Evolutionary conservation across 306 rosid species (phyloP).

Genomic region (Gastrolobium villosum): DNA sequence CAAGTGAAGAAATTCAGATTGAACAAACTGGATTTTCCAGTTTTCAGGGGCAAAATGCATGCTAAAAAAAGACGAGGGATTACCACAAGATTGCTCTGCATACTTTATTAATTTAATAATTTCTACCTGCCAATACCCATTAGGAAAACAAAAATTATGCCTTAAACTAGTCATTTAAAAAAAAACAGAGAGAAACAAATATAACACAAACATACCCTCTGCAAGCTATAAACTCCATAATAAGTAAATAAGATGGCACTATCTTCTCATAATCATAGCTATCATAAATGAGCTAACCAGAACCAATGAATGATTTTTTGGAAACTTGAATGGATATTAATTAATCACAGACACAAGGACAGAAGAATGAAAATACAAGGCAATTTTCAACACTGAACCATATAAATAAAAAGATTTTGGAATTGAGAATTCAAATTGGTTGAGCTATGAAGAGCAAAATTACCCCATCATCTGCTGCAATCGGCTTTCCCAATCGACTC

Average conservation of each 20-base stretch:
- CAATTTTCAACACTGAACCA: slow-evolving; percentile 2
- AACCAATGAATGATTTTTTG: slow-evolving; percentile 35
- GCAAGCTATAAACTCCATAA: too few relatives aligned
- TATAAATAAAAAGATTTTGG: neutral
- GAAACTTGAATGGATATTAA: slow-evolving; percentile 26
- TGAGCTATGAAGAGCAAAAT: slow-evolving; percentile 48
- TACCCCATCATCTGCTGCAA: slow-evolving; percentile 94
- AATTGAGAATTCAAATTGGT: slow-evolving; percentile 1
- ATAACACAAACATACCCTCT: slow-evolving; percentile 69
- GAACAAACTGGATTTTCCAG: slow-evolving; percentile 37
- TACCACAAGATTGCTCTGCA: slow-evolving; percentile 85
- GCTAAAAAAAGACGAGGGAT: slow-evolving; percentile 38
- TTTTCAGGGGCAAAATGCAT: slow-evolving; percentile 26
- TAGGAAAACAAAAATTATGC: slow-evolving; percentile 20
- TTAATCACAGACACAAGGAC: neutral
- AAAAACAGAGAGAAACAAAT: neutral
- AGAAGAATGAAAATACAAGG: slow-evolving; percentile 1
- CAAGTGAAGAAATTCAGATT: slow-evolving; percentile 50
- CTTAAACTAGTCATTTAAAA: slow-evolving; percentile 35
- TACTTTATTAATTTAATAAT: slow-evolving; percentile 82
- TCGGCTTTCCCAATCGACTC: slow-evolving; percentile 89
- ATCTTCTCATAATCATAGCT: slow-evolving; percentile 5
- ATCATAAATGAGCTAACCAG: slow-evolving; percentile 13
- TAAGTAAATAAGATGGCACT: too few relatives aligned
- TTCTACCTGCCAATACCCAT: slow-evolving; percentile 76